Conservation (phyloP, 805 yeast species). For the Wickerhamomyces silvicola region DNA sequence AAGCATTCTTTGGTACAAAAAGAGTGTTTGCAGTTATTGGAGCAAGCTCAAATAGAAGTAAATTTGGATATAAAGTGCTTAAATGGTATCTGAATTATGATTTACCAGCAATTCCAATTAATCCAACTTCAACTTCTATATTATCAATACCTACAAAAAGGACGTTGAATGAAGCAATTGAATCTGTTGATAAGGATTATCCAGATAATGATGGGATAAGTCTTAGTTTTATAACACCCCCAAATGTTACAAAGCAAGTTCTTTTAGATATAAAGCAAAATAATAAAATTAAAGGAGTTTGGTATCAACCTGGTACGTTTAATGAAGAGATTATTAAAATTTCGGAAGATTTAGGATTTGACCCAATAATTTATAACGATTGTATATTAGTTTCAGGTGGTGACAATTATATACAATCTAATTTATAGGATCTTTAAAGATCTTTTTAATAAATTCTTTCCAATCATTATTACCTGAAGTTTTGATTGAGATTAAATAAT, state of each 20-base stretch:
- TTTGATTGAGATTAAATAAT: slow-evolving; percentile 32
- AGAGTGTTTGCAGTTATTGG: slow-evolving; percentile 64
- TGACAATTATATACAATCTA: not conserved
- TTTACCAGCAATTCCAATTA: slow-evolving; percentile 59
- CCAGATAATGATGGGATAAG: slow-evolving; percentile 39
- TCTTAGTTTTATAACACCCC: slow-evolving; percentile 72
- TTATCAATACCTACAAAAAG: slow-evolving; percentile 35
- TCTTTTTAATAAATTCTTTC: slow-evolving; percentile 35
- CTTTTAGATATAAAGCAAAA: slow-evolving; percentile 31
- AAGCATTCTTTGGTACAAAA: slow-evolving; percentile 43
- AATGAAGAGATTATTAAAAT: slow-evolving; percentile 42
- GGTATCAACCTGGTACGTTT: slow-evolving; percentile 85
- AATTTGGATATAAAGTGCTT: slow-evolving; percentile 65
- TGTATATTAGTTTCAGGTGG: slow-evolving; percentile 73
- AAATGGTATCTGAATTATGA: slow-evolving; percentile 57
- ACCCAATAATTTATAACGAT: slow-evolving; percentile 38
- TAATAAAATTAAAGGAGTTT: slow-evolving; percentile 44
- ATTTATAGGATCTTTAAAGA: slow-evolving; percentile 23
- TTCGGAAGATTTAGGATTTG: slow-evolving; percentile 28
- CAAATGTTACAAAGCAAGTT: slow-evolving; percentile 44
- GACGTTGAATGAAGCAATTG: slow-evolving; percentile 25
- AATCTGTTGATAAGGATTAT: slow-evolving; percentile 15
- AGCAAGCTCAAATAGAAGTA: slow-evolving; percentile 55
- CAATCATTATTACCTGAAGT: slow-evolving; percentile 23
- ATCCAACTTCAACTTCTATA: slow-evolving; percentile 47